Evolutionary conservation across 2,329 filamentous ascomycete species (phyloP).

Genomic region (Parastagonospora avenae): DNA sequence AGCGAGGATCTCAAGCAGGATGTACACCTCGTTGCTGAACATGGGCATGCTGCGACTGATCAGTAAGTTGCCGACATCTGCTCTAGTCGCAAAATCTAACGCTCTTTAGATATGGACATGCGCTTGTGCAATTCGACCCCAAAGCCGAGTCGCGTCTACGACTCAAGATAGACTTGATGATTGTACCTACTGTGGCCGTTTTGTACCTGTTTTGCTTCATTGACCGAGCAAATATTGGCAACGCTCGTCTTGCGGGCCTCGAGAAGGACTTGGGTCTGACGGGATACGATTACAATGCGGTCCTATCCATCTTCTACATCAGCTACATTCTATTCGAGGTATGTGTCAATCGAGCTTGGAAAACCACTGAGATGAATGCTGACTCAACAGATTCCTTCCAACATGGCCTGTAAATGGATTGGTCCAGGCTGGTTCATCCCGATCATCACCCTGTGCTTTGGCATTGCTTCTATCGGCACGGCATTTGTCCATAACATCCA

Average conservation of each 20-base stretch:
- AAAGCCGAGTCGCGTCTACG: constrained; percentile 63
- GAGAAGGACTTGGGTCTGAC: constrained; percentile 64
- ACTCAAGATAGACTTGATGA: constrained; percentile 68
- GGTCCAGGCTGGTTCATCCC: constrained; percentile 77
- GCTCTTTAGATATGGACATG: constrained; percentile 35
- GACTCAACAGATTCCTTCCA: constrained; percentile 66
- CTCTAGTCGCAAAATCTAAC: constrained; percentile 6
- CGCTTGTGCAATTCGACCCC: constrained; percentile 55
- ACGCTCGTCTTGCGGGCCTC: constrained; percentile 69
- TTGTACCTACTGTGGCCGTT: constrained; percentile 68
- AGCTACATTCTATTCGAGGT: constrained; percentile 63
- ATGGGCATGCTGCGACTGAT: constrained; percentile 39
- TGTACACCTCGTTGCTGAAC: constrained; percentile 31
- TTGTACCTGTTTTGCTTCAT: constrained; percentile 77
- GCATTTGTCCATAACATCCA: constrained; percentile 66
- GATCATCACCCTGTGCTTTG: constrained; percentile 65
- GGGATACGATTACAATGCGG: constrained; percentile 70
- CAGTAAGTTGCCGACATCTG: constrained; percentile 21
- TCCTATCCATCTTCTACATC: constrained; percentile 73
- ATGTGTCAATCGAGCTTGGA: no score
- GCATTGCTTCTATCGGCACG: constrained; percentile 66
- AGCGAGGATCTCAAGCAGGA: constrained; percentile 36
- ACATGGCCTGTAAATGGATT: constrained; percentile 71
- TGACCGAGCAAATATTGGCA: constrained; percentile 77
- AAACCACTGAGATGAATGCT: constrained; percentile 63